phyloP scores from a whole-genome alignment of 2,329 filamentous ascomycete species.

The Penicillium italicum region DNA sequence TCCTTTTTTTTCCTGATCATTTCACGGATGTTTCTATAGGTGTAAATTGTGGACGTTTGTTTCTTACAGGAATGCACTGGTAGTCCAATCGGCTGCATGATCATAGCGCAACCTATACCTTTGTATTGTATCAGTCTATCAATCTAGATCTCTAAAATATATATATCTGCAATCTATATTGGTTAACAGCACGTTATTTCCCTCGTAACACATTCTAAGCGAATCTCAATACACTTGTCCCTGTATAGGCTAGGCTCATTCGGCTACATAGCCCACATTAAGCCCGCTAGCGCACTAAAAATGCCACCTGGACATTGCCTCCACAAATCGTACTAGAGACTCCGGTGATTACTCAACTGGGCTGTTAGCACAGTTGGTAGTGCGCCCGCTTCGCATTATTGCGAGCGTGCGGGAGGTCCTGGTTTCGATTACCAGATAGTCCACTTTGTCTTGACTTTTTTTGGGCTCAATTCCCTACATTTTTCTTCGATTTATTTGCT shows the following conservation, averaged over 20 bases:
- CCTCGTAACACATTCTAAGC: background rate
- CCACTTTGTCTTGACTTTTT: conserved; percentile 26
- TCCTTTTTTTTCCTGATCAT: conserved; percentile 13
- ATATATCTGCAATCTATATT: background rate
- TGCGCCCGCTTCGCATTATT: conserved; percentile 36
- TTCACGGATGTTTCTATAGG: conserved; percentile 27
- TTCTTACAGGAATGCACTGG: conserved; percentile 26
- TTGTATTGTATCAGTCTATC: conserved; percentile 6
- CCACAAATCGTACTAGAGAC: background rate
- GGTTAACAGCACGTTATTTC: background rate
- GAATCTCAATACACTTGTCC: conserved; percentile 1
- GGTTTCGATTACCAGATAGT: conserved; percentile 47
- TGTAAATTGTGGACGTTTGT: conserved; percentile 27
- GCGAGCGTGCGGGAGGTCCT: conserved; percentile 39
- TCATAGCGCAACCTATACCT: conserved; percentile 4
- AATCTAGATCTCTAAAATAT: background rate
- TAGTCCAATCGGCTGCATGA: conserved; percentile 19
- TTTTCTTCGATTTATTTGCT: background rate
- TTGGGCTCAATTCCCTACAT: background rate
- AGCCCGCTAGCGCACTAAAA: background rate
- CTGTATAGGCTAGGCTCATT: background rate
- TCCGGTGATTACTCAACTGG: conserved; percentile 1
- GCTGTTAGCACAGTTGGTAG: conserved; percentile 11
- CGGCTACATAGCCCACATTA: conserved; percentile 16
- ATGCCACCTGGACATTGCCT: background rate